Conservation (phyloP, 768 basidiomycete genomes). For the Gautieria morchelliformis region DNA sequence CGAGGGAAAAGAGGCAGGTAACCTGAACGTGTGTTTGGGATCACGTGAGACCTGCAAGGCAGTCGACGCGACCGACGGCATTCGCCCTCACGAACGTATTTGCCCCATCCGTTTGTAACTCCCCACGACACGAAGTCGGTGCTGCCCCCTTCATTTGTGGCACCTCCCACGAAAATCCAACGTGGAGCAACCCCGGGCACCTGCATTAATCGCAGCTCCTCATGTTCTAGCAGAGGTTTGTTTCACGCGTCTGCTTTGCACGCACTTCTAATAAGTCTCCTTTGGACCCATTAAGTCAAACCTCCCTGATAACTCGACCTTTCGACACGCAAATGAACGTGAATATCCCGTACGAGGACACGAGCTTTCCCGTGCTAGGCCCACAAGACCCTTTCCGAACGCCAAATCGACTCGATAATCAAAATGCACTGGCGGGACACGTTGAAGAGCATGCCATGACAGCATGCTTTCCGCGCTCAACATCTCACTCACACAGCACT, state of each 20-base stretch:
- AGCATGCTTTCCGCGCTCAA: slow-evolving; percentile 80
- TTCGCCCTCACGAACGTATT: no score
- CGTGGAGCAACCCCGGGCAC: no score
- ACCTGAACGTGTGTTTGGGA: no score
- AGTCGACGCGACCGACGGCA: no score
- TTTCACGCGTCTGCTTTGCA: slow-evolving; percentile 9
- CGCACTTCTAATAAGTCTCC: slow-evolving; percentile 11
- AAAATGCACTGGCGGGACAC: slow-evolving; percentile 95
- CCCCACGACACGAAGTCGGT: no score
- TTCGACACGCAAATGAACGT: slow-evolving; percentile 97
- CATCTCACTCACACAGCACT: no score
- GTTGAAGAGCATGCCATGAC: slow-evolving; percentile 97
- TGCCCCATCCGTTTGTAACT: no score
- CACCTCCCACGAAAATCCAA: no score
- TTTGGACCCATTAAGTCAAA: slow-evolving; percentile 74
- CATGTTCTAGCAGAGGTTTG: slow-evolving; percentile 79
- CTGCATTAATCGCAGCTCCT: slow-evolving; percentile 60
- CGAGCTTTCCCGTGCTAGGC: slow-evolving; percentile 78
- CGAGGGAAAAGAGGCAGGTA: no score
- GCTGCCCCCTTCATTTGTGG: no score
- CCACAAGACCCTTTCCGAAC: slow-evolving; percentile 90
- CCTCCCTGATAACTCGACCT: slow-evolving; percentile 81
- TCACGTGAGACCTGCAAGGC: no score
- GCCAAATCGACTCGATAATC: slow-evolving; percentile 72
- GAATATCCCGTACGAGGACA: slow-evolving; percentile 88